Percentiles rank a stretch among this genome's conserved stretches.
These are phyloP conservation scores for Hypericum perforatum DNA, from an alignment of 345 rosid genomes.

Conservation along the genomic window DNA sequence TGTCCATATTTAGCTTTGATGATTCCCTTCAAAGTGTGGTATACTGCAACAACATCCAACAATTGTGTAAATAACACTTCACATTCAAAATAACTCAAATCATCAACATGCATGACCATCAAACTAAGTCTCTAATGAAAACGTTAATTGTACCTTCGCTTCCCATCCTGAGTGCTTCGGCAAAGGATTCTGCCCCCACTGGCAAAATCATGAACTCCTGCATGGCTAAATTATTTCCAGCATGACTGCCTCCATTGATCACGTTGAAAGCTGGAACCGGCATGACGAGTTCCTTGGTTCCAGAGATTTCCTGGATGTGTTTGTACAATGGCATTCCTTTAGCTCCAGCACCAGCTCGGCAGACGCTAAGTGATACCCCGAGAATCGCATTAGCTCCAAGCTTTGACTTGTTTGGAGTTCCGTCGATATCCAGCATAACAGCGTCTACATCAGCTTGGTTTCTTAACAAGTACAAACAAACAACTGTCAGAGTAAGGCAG, in stretches of 20 bases:
- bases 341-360: constrained; percentile 96
- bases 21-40: constrained; percentile 78
- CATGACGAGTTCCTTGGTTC: constrained; percentile 92
- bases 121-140: neutral
- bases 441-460: constrained; percentile 87
- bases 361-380: constrained; percentile 87
- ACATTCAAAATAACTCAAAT: no score
- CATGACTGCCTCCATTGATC: constrained; percentile 95
- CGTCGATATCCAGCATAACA: constrained; percentile 80
- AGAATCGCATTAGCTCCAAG: constrained; percentile 89
- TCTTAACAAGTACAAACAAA: constrained; percentile 26
- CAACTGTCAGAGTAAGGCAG: constrained; percentile 3
- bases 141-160: constrained; percentile 65
- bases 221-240: constrained; percentile 97
- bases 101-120: neutral
- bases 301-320: constrained; percentile 84
- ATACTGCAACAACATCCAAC: constrained; percentile 37
- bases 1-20: constrained; percentile 88
- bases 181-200: constrained; percentile 77
- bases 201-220: constrained; percentile 97
- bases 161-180: constrained; percentile 88
- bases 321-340: constrained; percentile 82
- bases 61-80: neutral
- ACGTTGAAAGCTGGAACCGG: constrained; percentile 97
- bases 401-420: constrained; percentile 79